Conservation (phyloP, 1,139 yeast species). For the Kodamaea derodonti region DNA sequence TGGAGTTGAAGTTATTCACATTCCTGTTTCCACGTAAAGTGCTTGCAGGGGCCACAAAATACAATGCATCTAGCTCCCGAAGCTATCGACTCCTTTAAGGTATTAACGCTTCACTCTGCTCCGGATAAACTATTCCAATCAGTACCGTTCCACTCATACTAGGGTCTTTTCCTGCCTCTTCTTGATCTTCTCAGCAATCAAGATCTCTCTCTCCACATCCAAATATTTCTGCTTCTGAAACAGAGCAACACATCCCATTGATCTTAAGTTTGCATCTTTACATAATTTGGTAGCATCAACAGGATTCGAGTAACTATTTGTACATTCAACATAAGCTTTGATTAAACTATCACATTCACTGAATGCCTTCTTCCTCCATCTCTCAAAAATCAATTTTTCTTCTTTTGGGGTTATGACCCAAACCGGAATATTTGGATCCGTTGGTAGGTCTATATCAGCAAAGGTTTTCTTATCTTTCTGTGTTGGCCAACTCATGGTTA, state of each 20-base stretch:
- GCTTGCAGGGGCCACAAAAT: too few relatives aligned
- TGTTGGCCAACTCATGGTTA: constrained; percentile 12
- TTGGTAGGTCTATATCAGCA: constrained; percentile 39
- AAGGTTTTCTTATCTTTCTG: constrained; percentile 28
- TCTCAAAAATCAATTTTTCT: constrained; percentile 73
- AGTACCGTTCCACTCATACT: too few relatives aligned
- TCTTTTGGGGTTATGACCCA: constrained; percentile 88
- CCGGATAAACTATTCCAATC: too few relatives aligned
- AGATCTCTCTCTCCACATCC: constrained; percentile 66
- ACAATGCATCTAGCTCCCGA: too few relatives aligned
- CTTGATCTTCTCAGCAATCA: constrained; percentile 54
- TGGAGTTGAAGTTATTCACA: too few relatives aligned
- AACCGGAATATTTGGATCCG: constrained; percentile 56
- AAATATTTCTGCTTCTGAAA: constrained; percentile 66
- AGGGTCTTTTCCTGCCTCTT: constrained; percentile 22
- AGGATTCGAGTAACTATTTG: constrained; percentile 40
- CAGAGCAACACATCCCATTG: constrained; percentile 55
- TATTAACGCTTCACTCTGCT: too few relatives aligned
- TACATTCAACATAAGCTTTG: constrained; percentile 41
- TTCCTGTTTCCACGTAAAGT: too few relatives aligned
- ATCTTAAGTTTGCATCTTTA: constrained; percentile 27
- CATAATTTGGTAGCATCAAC: constrained; percentile 61
- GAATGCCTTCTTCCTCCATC: constrained; percentile 76
- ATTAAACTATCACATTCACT: constrained; percentile 67
- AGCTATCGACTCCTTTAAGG: too few relatives aligned